Evolutionary conservation across 441 rosid genomes (phyloP), one percentile per base, ranked within the genome.

Genomic region (Arabidopsis hybrid): DNA sequence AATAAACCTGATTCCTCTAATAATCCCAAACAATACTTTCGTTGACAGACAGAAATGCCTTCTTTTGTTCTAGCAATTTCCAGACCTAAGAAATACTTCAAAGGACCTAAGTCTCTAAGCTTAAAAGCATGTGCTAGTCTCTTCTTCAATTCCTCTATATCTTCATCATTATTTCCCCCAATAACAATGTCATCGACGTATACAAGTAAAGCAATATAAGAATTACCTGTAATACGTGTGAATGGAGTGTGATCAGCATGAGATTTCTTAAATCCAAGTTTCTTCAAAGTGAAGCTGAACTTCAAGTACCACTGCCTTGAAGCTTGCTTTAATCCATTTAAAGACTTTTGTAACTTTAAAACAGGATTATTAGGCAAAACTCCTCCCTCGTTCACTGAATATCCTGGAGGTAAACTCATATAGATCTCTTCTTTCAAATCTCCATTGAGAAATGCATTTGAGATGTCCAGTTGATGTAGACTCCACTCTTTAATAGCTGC

Each of bases 261-360:
- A 49, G 53, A 49, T 8, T 49, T 49, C 4, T 8, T 3, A 2
- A 47, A 47, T 2, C 1, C 10, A 2, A 47, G 18, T 0, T 14
- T 7, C 2, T 1, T 0, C 2, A 46, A 8, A 0, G 53, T 49
- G 1, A 29, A 49, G 4, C 53, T 49, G 2, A 49, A 49, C 5
- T 49, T 49, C 5, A 49, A 18, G 6, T 7, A 49, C 55, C 55
- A 49, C 1, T 49, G 55, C 3, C 31, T 2, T 2, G 31, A 49
- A 1, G 29, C 55, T 17, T 49, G 55, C 0, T 49, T 17, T 0
- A 49, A 1, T 0, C 53, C 53, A 49, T 49, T 7, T 1, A 49
- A 0, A 0, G 29, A 49, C 2, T 49, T 49, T 0, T 8, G 26
- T 0, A 49, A 1, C 0, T 3, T 3, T 0, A 49, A 1, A 2